A percentile compares a stretch with the other conserved stretches of the same genome.
Conservation (phyloP, 129 eudicot genomes). For the Logfia minima region DNA sequence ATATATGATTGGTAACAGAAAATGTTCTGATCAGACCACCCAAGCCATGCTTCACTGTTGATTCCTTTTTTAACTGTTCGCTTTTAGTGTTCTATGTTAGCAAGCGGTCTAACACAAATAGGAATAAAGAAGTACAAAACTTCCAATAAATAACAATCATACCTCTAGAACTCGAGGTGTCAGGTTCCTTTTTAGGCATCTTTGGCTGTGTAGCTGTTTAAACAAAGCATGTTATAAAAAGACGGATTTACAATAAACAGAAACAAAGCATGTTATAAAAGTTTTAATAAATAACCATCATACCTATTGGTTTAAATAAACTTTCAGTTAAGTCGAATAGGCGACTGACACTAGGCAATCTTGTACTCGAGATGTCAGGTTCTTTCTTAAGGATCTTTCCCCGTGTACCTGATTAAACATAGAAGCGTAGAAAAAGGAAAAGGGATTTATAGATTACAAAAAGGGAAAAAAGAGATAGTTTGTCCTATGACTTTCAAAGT, state of each 20-base stretch:
- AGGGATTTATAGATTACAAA: too few species aligned
- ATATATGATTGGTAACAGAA: neutral
- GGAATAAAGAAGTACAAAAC: neutral
- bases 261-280: neutral
- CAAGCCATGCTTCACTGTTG: neutral
- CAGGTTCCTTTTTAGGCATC: conserved; percentile 25
- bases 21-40: neutral
- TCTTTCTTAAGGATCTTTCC: neutral
- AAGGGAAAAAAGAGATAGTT: neutral
- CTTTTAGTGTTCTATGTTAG: neutral
- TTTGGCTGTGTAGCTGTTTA: conserved; percentile 26
- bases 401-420: conserved; percentile 2
- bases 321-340: neutral
- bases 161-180: conserved; percentile 6
- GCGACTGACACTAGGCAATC: neutral
- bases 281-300: neutral
- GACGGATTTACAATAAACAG: neutral
- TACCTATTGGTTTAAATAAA: neutral
- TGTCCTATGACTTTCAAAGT: conserved; percentile 7
- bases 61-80: conserved; percentile 16
- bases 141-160: neutral
- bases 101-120: conserved; percentile 8
- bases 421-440: neutral
- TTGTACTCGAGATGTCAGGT: neutral
- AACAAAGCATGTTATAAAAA: conserved; percentile 1